These are phyloP conservation scores for Xylariales sp. DNA, from an alignment of 2,329 filamentous ascomycete genomes.

Conservation along the genomic window DNA sequence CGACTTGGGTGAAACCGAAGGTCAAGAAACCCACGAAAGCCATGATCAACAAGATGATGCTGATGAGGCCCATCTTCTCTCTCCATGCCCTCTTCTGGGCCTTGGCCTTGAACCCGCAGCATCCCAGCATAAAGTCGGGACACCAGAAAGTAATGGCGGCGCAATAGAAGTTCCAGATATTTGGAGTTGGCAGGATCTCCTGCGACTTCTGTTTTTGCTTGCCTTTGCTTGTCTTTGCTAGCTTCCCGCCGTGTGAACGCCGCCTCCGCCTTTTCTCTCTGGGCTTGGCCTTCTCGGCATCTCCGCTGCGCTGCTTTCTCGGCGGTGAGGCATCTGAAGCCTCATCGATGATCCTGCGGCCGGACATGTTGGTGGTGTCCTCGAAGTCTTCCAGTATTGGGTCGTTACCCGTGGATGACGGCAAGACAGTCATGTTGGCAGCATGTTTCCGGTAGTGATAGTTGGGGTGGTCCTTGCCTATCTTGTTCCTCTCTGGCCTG, in stretches of 20 bases:
- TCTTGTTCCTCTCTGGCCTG: constrained; percentile 79
- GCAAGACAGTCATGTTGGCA: constrained; percentile 82
- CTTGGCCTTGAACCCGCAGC: constrained; percentile 79
- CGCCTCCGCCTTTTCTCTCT: constrained; percentile 34
- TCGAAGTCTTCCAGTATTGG: constrained; percentile 77
- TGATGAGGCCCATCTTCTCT: constrained; percentile 96
- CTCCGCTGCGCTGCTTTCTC: constrained; percentile 31
- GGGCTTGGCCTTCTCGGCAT: constrained; percentile 33
- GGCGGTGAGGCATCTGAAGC: constrained; percentile 39
- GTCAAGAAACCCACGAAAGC: constrained; percentile 89
- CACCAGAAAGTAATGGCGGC: constrained; percentile 92
- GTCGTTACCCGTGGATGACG: constrained; percentile 89
- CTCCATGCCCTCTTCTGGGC: constrained; percentile 91
- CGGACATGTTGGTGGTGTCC: constrained; percentile 53
- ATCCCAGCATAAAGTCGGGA: constrained; percentile 76
- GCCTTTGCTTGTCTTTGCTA: constrained; percentile 52
- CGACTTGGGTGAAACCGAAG: constrained; percentile 88
- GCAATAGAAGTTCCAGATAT: constrained; percentile 94
- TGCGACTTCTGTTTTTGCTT: constrained; percentile 50
- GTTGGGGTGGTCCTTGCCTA: constrained; percentile 84
- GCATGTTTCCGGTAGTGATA: constrained; percentile 96
- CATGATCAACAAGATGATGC: constrained; percentile 85
- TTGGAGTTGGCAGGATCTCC: constrained; percentile 71
- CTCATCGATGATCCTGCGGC: constrained; percentile 38
- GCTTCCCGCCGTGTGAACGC: constrained; percentile 51